These are phyloP conservation scores for Plasmodium fragile DNA, from an alignment of 169 alveolate species.

Conservation along the genomic window DNA sequence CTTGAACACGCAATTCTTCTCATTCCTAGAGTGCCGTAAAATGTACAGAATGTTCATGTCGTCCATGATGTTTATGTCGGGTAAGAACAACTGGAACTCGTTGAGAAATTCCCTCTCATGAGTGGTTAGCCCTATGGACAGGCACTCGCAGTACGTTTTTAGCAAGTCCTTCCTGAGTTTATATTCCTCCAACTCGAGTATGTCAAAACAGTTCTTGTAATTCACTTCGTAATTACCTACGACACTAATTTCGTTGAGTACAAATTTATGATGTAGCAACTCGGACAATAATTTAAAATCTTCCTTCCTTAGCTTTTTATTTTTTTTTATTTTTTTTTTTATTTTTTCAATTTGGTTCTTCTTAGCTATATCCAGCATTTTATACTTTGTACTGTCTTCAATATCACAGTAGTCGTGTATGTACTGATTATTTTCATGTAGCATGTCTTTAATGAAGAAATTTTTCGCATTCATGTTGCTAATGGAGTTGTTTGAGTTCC, in stretches of 20 bases:
- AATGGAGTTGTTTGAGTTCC: background rate
- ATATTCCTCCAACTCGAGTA: slow-evolving; percentile 50
- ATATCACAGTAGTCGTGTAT: slow-evolving; percentile 61
- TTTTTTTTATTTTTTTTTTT: slow-evolving; percentile 66
- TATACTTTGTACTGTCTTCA: slow-evolving; percentile 43
- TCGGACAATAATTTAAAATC: slow-evolving; percentile 55
- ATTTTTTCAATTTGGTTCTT: slow-evolving; percentile 46
- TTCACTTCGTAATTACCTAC: slow-evolving; percentile 61
- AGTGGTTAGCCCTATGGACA: slow-evolving; percentile 36
- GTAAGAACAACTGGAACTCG: slow-evolving; percentile 54
- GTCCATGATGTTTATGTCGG: slow-evolving; percentile 49
- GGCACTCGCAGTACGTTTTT: slow-evolving; percentile 45
- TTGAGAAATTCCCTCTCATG: slow-evolving; percentile 43
- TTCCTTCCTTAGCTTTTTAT: slow-evolving; percentile 48
- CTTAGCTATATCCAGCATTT: slow-evolving; percentile 5
- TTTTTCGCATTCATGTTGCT: slow-evolving; percentile 29
- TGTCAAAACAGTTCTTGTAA: slow-evolving; percentile 13
- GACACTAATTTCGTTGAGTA: slow-evolving; percentile 50
- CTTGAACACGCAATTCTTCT: slow-evolving; percentile 41
- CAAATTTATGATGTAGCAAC: slow-evolving; percentile 64
- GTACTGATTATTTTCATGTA: slow-evolving; percentile 35
- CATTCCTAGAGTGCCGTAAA: slow-evolving; percentile 52
- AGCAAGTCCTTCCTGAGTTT: slow-evolving; percentile 32
- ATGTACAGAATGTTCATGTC: slow-evolving; percentile 49
- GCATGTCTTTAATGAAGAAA: slow-evolving; percentile 37